A percentile compares a stretch with the other conserved stretches of the same genome.
phyloP scores from a whole-genome alignment of 768 basidiomycete genomes.

The Rhizopogon vesiculosus region DNA sequence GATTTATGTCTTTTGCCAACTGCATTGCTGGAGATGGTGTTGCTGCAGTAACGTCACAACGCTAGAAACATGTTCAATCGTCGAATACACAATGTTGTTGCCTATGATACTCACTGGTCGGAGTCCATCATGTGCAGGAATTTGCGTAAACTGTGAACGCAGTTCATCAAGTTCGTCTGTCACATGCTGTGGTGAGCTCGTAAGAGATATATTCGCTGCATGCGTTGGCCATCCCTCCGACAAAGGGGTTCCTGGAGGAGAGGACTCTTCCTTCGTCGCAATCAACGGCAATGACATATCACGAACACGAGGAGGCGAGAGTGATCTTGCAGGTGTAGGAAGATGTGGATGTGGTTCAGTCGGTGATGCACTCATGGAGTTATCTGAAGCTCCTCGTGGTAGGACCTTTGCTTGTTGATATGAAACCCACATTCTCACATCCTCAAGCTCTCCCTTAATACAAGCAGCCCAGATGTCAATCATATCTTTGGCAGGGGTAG shows the following conservation, averaged over 20 bases:
- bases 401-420: slow-evolving; percentile 22
- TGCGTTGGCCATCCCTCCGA: not conserved
- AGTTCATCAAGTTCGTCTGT: not conserved
- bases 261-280: slow-evolving; percentile 21
- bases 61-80: not conserved
- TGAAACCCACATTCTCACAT: slow-evolving; percentile 20
- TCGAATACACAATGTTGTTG: not conserved
- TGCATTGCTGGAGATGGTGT: not conserved
- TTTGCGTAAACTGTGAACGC: not conserved
- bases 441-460: slow-evolving; percentile 11
- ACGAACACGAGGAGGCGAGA: slow-evolving; percentile 13
- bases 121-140: not conserved
- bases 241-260: not conserved
- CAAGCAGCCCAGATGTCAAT: slow-evolving; percentile 23
- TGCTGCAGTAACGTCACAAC: not conserved
- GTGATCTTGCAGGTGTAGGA: slow-evolving; percentile 23
- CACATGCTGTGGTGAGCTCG: not conserved
- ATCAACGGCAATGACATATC: slow-evolving; percentile 24
- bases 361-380: slow-evolving; percentile 13
- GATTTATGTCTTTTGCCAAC: slow-evolving; percentile 10
- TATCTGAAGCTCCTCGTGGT: not conserved
- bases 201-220: not conserved
- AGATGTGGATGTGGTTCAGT: slow-evolving; percentile 15
- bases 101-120: not conserved
- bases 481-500: slow-evolving; percentile 15